Evolutionary conservation across 495 filamentous ascomycete genomes (phyloP).

Genomic region (Letharia lupina): DNA sequence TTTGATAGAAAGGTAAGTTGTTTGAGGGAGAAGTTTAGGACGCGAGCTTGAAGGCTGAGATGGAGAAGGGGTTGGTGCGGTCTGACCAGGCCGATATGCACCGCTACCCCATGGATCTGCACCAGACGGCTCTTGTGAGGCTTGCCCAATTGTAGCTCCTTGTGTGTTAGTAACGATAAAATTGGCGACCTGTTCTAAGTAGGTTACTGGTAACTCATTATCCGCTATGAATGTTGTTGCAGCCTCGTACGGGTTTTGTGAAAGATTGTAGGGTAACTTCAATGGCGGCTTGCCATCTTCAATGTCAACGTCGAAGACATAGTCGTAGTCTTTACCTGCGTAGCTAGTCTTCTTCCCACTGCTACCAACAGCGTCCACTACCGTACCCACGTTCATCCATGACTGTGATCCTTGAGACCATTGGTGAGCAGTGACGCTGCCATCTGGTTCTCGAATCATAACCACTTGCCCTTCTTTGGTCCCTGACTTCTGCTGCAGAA

Average conservation of each 20-base stretch:
- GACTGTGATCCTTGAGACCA: conserved; percentile 60
- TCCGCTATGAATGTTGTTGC: conserved; percentile 86
- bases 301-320: conserved; percentile 96
- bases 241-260: conserved; percentile 86
- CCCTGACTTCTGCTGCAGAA: conserved; percentile 67
- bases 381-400: conserved; percentile 87
- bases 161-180: conserved; percentile 88
- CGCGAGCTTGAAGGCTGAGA: conserved; percentile 34
- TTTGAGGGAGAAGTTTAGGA: conserved; percentile 68
- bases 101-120: conserved; percentile 73
- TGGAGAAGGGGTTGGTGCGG: conserved; percentile 27
- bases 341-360: conserved; percentile 65
- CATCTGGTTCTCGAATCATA: conserved; percentile 76
- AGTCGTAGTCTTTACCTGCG: conserved; percentile 86
- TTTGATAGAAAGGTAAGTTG: conserved; percentile 67
- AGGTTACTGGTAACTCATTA: conserved; percentile 83
- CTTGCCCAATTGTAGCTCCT: conserved; percentile 67
- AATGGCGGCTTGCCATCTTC: conserved; percentile 90
- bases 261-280: conserved; percentile 87
- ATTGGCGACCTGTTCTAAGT: conserved; percentile 86
- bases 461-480: conserved; percentile 90
- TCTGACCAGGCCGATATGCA: conserved; percentile 65
- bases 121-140: conserved; percentile 35
- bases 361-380: conserved; percentile 82
- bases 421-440: conserved; percentile 69